A percentile compares a stretch with the other conserved stretches of the same genome.
phyloP scores from a whole-genome alignment of 106 monocot species.

The Narthecium ossifragum region DNA sequence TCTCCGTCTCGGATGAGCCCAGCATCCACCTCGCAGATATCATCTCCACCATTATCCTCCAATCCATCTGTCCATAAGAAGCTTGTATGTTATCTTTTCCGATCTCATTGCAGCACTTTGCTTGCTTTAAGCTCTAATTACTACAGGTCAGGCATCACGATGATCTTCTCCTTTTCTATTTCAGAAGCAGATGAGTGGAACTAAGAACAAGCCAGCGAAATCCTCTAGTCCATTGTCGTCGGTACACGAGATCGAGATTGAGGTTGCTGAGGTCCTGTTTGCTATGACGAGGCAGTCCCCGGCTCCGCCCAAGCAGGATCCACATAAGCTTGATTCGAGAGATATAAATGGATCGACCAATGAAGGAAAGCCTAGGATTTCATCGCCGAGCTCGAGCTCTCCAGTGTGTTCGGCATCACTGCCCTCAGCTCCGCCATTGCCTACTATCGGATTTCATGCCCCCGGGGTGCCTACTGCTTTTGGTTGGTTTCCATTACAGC shows the following conservation, averaged over 20 bases:
- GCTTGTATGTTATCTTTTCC: constrained; percentile 17
- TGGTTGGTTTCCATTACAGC: constrained; percentile 19
- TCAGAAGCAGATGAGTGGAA: constrained; percentile 46
- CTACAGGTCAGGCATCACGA: neutral
- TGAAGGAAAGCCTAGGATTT: constrained; percentile 36
- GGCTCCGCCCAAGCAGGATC: constrained; percentile 34
- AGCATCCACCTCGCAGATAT: constrained; percentile 41
- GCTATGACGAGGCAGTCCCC: constrained; percentile 73
- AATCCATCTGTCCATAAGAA: constrained; percentile 62
- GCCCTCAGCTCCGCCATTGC: neutral
- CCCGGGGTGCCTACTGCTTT: neutral
- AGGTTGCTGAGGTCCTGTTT: constrained; percentile 94
- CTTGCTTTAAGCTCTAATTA: neutral
- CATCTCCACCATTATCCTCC: constrained; percentile 76
- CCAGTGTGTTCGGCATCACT: neutral
- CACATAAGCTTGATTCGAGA: constrained; percentile 31
- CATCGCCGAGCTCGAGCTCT: constrained; percentile 27
- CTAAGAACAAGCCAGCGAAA: constrained; percentile 70
- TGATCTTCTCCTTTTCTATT: neutral
- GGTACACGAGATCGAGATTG: constrained; percentile 78
- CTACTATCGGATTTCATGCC: constrained; percentile 10
- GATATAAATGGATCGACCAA: constrained; percentile 41
- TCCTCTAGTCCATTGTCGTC: constrained; percentile 33
- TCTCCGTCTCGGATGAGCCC: constrained; percentile 56
- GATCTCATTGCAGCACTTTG: too few species aligned